phyloP scores from a whole-genome alignment of 257 asterid species.

The Solanum bulbocastanum region DNA sequence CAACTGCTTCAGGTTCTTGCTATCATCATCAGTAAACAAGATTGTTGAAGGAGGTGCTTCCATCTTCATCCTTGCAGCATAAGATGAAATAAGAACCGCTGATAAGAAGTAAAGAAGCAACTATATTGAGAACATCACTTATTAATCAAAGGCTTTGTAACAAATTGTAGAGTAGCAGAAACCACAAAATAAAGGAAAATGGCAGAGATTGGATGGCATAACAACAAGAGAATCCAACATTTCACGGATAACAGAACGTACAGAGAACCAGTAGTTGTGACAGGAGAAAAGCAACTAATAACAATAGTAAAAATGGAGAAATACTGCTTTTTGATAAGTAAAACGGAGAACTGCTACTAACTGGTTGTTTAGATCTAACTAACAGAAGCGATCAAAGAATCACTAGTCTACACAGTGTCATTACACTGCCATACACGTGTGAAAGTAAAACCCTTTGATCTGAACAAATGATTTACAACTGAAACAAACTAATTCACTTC shows the following conservation, averaged over 20 bases:
- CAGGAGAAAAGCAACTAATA: not conserved
- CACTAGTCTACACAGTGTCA: not conserved
- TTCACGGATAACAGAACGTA: not conserved
- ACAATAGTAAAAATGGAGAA: not conserved
- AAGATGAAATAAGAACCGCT: not conserved
- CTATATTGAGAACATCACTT: not conserved
- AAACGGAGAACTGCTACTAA: not conserved
- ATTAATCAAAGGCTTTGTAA: not conserved
- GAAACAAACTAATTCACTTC: not conserved
- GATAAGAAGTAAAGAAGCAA: not conserved
- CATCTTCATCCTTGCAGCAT: slow-evolving; percentile 37
- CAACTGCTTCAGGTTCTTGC: slow-evolving; percentile 41
- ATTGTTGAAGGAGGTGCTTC: slow-evolving; percentile 29
- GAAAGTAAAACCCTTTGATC: not conserved
- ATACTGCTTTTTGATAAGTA: not conserved
- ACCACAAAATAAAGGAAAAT: not conserved
- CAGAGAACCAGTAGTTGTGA: not conserved
- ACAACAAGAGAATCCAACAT: not conserved
- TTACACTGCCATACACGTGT: not conserved
- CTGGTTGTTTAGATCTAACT: not conserved
- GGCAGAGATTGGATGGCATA: not conserved
- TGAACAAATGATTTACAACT: not conserved
- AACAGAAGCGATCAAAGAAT: not conserved
- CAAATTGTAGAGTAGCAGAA: not conserved
- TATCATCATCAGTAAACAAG: slow-evolving; percentile 32